These are phyloP conservation scores for Solanum chacoense DNA, from an alignment of 305 asterid genomes.

Conservation along the genomic window DNA sequence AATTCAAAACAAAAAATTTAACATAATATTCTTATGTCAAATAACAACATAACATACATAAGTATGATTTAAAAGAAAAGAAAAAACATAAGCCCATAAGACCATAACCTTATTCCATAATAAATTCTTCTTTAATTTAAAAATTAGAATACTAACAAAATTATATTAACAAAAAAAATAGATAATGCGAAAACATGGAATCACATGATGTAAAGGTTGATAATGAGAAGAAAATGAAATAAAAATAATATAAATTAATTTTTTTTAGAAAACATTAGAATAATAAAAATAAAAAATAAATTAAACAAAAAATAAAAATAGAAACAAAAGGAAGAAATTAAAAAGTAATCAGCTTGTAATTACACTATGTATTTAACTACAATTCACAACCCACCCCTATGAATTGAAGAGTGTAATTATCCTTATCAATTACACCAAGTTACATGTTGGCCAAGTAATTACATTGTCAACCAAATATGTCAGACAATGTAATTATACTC, in stretches of 20 bases:
- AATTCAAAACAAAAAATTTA: too few species aligned
- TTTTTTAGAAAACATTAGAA: not conserved
- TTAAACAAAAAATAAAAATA: too few species aligned
- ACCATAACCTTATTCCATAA: not conserved
- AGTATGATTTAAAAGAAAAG: not conserved
- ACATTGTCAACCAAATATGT: not conserved
- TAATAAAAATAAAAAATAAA: too few species aligned
- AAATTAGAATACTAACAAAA: not conserved
- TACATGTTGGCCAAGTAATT: not conserved
- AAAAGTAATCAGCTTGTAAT: not conserved
- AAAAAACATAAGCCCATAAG: not conserved
- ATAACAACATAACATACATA: not conserved
- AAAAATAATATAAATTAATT: too few species aligned
- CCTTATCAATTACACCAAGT: not conserved
- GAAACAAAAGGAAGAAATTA: not conserved
- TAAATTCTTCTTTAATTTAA: not conserved
- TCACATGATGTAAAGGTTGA: not conserved
- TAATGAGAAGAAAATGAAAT: not conserved
- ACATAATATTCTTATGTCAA: not conserved
- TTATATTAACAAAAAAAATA: too few species aligned
- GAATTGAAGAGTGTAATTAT: not conserved
- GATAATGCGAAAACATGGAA: not conserved
- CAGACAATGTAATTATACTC: not conserved
- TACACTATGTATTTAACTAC: not conserved
- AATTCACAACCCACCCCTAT: not conserved